Evolutionary conservation across 768 basidiomycete genomes (phyloP), one percentile per base, ranked within the genome.

Genomic region (Daedalea quercina): DNA sequence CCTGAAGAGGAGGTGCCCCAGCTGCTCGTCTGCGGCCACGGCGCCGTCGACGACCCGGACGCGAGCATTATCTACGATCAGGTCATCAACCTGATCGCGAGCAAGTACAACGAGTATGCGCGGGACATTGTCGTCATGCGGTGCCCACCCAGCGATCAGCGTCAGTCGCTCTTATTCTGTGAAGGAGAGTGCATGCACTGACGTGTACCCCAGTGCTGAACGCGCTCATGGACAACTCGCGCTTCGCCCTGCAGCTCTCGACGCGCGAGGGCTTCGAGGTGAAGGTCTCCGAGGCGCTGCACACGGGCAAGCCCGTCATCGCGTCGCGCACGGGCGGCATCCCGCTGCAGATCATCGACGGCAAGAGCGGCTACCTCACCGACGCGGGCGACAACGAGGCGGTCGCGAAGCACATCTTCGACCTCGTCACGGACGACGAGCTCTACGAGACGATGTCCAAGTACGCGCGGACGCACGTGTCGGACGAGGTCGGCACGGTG

Each of bases 211-310:
- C 62, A 84, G 87, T 95, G 47, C 76, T 97, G 54, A 93, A 95
- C 59, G 85, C 87, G 9, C 77, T 96, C 60, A 80, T 96, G 80
- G 84, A 87, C 49, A 94, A 94, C 59, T 79, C 90, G 43, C 85
- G 89, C 73, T 85, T 94, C 53, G 93, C 90, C 3, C 79, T 92
- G 46, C 94, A 97, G 68, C 82, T 97, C 43, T 93, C 90, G 48
- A 86, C 88, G 43, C 86, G 93, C 53, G 94, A 97, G 72, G 94
- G 94, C 25, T 97, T 96, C 71, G 94, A 97, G 65, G 91, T 97
- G 70, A 97, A 97, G 69, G 93, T 94, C 47, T 93, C 91, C 44
- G 91, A 95, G 71, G 91, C 90, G n/a, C 76, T 97, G 49, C 90
- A 94, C 69, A 83, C 90, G 26, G 88, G 88, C 55, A 87, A 88